A percentile compares a stretch with the other conserved stretches of the same genome.
phyloP scores from a whole-genome alignment of 371 early-diverging fungal species.

The Saksenaea vasiformis region DNA sequence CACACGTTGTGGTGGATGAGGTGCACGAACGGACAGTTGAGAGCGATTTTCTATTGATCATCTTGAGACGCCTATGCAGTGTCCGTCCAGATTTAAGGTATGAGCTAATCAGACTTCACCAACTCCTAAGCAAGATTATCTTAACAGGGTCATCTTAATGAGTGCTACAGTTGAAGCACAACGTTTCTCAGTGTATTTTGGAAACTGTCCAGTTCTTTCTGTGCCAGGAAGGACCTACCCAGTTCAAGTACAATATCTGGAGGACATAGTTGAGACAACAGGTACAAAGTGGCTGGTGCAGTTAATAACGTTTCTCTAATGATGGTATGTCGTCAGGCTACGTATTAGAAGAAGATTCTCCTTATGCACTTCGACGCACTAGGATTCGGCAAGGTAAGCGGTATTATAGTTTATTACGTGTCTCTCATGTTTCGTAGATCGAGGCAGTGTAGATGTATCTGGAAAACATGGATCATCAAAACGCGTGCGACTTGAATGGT shows the following conservation, averaged over 20 bases:
- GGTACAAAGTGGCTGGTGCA: conserved; percentile 21
- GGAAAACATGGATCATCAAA: conserved; percentile 31
- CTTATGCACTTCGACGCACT: conserved; percentile 45
- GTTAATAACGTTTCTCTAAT: neutral
- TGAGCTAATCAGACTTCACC: conserved; percentile 31
- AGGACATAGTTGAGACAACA: conserved; percentile 69
- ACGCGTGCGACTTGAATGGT: conserved; percentile 53
- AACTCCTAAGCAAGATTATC: conserved; percentile 1
- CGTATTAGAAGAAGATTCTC: conserved; percentile 60
- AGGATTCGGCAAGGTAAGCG: conserved; percentile 21
- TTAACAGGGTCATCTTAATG: conserved; percentile 69
- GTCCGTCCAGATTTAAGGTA: conserved; percentile 64
- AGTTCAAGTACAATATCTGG: conserved; percentile 72
- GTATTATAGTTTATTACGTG: neutral
- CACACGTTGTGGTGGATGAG: conserved; percentile 84
- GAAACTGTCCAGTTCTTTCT: conserved; percentile 60
- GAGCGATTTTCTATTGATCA: conserved; percentile 78
- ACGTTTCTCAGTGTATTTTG: conserved; percentile 72
- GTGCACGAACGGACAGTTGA: conserved; percentile 86
- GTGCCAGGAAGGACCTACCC: conserved; percentile 87
- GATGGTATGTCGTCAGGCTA: conserved; percentile 35
- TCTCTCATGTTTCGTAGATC: conserved; percentile 13
- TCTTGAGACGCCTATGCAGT: conserved; percentile 54
- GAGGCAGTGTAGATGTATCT: conserved; percentile 29
- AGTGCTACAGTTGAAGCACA: conserved; percentile 80